Base-by-base conservation (phyloP, 2,329 filamentous ascomycete species). In the Endocalyx cinctus region DNA sequence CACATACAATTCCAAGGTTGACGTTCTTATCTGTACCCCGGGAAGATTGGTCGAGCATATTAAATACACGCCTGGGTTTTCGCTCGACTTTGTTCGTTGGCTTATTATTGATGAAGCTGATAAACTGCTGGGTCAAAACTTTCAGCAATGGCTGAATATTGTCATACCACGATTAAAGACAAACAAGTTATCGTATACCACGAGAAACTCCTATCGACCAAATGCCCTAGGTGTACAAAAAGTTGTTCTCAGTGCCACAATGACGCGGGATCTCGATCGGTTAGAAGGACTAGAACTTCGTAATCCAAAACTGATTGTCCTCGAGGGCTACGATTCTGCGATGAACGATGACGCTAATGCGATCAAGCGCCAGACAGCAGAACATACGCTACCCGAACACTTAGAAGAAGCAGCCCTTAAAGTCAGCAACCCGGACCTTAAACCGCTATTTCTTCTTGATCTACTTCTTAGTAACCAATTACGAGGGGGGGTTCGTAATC, bases 101-200 rank as follows among this genome's bases (percentile, higher is more conserved):
- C 69, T 97, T 1, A 77, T 96, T 3, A 84, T 96, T 28, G 90
- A 97, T 50, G 90, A 97, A 62, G 92, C 90, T 10, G 90, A 97
- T 59, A 87, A 92, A 54, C 67, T 97, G 10, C 73, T 97, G 5
- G 84, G 89, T 27, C 87, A 97, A 57, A 89, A 84, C 51, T 96
- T 92, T 59, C 89, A 96, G 55, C 84, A 90, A 50, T 96, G 89
- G 89, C 69, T 94, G 4, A 77, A 80, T 25, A 64, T 82, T 1
- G 76, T 92, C 6, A 81, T 87, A 52, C 74, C 80, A 12, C 64
- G 67, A 27, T 67, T 86, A 41, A 68, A 69, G 23, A 59, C 57
- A 2, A 57, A 58, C 3, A 66, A 67, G 26, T 57, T 63, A 2
- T 70, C 70, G 45, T n/a, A n/a, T n/a, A 68, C 70, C 16, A 62